These are phyloP conservation scores for Penicillium janthinellum DNA, from an alignment of 2,329 filamentous ascomycete species.

Conservation along the genomic window DNA sequence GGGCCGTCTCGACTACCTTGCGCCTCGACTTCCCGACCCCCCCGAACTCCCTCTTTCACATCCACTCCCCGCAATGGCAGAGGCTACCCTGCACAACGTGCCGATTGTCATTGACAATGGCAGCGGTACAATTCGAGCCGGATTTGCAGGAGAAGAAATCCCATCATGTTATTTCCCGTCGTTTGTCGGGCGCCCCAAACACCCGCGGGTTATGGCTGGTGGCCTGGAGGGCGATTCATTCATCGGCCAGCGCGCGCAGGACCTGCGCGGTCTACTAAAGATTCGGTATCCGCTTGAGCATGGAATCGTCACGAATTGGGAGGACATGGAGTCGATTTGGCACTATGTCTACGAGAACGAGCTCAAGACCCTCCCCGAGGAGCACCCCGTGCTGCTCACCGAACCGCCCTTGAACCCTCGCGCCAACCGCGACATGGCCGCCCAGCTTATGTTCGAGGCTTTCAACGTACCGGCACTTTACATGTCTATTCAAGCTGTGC, in stretches of 20 bases:
- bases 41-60: constrained; percentile 13
- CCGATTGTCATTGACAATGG: constrained; percentile 99
- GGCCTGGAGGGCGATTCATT: constrained; percentile 96
- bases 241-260: constrained; percentile 88
- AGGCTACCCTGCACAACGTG: constrained; percentile 82
- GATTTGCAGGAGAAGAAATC: constrained; percentile 92
- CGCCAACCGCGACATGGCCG: constrained; percentile 92
- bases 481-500: constrained; percentile 93
- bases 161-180: constrained; percentile 98
- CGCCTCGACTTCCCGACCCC: constrained; percentile 16
- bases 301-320: constrained; percentile 98
- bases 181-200: constrained; percentile 94
- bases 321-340: constrained; percentile 99
- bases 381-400: constrained; percentile 95
- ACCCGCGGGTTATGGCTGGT: constrained; percentile 90
- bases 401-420: constrained; percentile 95
- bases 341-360: constrained; percentile 96
- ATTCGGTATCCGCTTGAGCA: constrained; percentile 95
- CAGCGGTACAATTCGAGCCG: constrained; percentile 93
- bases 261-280: constrained; percentile 89
- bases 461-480: constrained; percentile 98
- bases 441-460: constrained; percentile 97
- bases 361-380: constrained; percentile 94
- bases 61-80: constrained; percentile 55
- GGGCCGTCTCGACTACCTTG: constrained; percentile 33